Base-by-base conservation (phyloP, 75 land plant species). In the Gnetum montanum region DNA sequence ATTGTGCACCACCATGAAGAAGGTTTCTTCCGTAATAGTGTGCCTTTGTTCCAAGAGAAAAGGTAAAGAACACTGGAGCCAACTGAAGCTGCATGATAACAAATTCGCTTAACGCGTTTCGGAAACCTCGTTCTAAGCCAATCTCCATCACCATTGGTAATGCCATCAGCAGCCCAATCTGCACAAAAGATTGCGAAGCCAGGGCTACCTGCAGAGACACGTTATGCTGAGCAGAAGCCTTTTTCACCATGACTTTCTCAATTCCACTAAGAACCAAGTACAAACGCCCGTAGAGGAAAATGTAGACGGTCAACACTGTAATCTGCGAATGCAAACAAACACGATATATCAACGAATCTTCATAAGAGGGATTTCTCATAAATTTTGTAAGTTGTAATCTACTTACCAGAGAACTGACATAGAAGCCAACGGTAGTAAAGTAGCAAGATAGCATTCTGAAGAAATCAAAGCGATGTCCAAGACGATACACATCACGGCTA, bases 121-220 rank as follows among this genome's bases (percentile, higher is more conserved):
- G 79, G 65, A 95, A 95, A 11, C 99, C 99, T 26, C 71, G 70
- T 61, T 95, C 99, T 37, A 95, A 63, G 23, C 97, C 99, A 59
- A 95, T 86, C 60, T 95, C 99, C 96, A 95, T 83, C 58, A 95
- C 60, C 99, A 95, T 95, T 10, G 99, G 99, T 28, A 95, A 62
- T 13, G 92, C 74, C 88, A 86, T 95, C 35, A 95, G 61, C 54
- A 85, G 68, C 27, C 99, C 99, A 56, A 95, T 78, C 61, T 95
- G 99, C 46, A 95, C 88, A 55, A 95, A 73, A n/a, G 97, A 78
- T 58, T 95, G 99, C 33, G 99, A 95, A 44, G 97, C 99, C 61
- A 95, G 77, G 43, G 92, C 91, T 30, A 76, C 81, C 59, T 92
- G 76, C 43, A 95, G 77, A 41, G 88, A 67, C 25, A 53, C 69